phyloP scores from a whole-genome alignment of 768 basidiomycete species.

The Psilocybe cyanescens region DNA sequence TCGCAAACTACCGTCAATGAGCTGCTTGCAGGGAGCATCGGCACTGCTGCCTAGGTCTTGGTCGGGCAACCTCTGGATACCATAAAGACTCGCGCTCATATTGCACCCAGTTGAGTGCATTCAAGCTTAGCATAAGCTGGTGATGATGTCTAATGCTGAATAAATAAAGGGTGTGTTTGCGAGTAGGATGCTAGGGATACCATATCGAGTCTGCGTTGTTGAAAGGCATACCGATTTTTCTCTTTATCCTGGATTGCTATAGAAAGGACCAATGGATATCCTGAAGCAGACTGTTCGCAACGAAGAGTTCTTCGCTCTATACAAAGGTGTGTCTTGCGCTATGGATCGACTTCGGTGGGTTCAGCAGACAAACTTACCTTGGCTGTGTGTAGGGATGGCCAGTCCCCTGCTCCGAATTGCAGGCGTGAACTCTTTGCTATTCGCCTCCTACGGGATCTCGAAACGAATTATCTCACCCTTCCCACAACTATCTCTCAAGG shows the following conservation, averaged over 20 bases:
- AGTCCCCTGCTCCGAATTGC: constrained; percentile 92
- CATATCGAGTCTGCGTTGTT: neutral
- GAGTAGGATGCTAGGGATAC: constrained; percentile 32
- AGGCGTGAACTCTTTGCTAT: constrained; percentile 94
- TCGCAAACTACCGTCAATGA: constrained; percentile 73
- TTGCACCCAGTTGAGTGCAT: constrained; percentile 68
- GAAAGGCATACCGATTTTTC: neutral
- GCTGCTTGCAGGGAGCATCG: constrained; percentile 86
- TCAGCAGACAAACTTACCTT: neutral
- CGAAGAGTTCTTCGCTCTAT: constrained; percentile 93
- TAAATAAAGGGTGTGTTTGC: constrained; percentile 86
- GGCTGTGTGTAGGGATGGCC: constrained; percentile 71
- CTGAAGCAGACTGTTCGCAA: constrained; percentile 76
- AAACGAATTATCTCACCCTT: constrained; percentile 87
- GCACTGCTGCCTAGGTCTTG: constrained; percentile 93
- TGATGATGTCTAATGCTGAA: neutral
- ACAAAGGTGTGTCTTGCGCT: constrained; percentile 72
- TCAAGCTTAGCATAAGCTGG: neutral
- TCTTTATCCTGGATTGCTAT: neutral
- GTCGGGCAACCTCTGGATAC: constrained; percentile 94
- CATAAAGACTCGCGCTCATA: constrained; percentile 87
- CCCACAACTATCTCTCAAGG: constrained; percentile 75
- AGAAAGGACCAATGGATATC: constrained; percentile 97
- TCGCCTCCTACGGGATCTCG: constrained; percentile 87
- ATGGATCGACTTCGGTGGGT: constrained; percentile 45